phyloP scores from a whole-genome alignment of 164 flowering plant species.

The Vitis vinifera region ASM3070453v1 NC_081817.1:26695501-26696000 shows the following conservation, averaged over 20 bases:
- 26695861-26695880: slow-evolving; percentile 79
- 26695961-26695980: slow-evolving; percentile 65
- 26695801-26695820: slow-evolving; percentile 57
- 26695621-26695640: slow-evolving; percentile 80
- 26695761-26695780: slow-evolving; percentile 62
- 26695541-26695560: slow-evolving; percentile 55
- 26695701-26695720: slow-evolving; percentile 79
- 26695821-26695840: slow-evolving; percentile 71
- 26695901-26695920: slow-evolving; percentile 60
- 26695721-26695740: slow-evolving; percentile 97
- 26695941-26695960: slow-evolving; percentile 78
- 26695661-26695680: slow-evolving; percentile 87
- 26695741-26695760: slow-evolving; percentile 70
- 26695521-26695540: slow-evolving; percentile 75
- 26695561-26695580: slow-evolving; percentile 87
- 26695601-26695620: slow-evolving; percentile 90
- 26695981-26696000: slow-evolving; percentile 33
- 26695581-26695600: slow-evolving; percentile 92
- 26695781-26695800: slow-evolving; percentile 71
- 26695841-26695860: slow-evolving; percentile 87
- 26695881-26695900: slow-evolving; percentile 59
- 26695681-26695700: slow-evolving; percentile 89
- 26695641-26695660: slow-evolving; percentile 95
- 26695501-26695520: slow-evolving; percentile 90
- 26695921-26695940: slow-evolving; percentile 65